These are phyloP conservation scores for Lactarius deliciosus DNA, from an alignment of 768 basidiomycete species.

Conservation along the genomic window DNA sequence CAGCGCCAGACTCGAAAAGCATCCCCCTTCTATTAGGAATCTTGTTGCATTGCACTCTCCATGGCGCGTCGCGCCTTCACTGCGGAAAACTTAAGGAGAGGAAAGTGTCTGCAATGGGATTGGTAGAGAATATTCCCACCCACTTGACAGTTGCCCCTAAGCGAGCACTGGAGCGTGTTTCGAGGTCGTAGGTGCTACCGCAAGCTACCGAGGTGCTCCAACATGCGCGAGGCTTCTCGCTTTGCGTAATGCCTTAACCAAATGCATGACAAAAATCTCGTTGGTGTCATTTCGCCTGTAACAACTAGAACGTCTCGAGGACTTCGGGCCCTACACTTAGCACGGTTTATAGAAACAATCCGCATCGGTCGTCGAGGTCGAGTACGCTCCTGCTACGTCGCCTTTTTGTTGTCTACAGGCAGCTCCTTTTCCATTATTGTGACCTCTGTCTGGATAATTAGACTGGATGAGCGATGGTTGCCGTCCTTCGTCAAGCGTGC, in stretches of 20 bases:
- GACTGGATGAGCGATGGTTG: background rate
- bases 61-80: background rate
- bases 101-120: background rate
- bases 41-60: background rate
- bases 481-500: background rate
- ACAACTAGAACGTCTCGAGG: background rate
- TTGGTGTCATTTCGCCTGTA: no score
- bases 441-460: slow-evolving; percentile 5
- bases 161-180: background rate
- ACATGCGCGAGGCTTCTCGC: no score
- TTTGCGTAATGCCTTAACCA: no score
- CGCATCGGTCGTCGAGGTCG: background rate
- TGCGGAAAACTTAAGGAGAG: background rate
- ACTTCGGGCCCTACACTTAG: background rate
- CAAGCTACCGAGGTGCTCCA: no score
- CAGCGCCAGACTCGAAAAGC: background rate
- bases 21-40: background rate
- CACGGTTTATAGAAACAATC: background rate
- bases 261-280: no score
- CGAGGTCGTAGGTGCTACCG: background rate
- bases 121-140: background rate
- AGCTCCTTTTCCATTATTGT: slow-evolving; percentile 5
- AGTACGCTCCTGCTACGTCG: background rate
- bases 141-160: background rate
- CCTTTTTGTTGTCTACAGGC: background rate